Percentiles rank a stretch among this genome's conserved stretches.
Evolutionary conservation across 495 filamentous ascomycete genomes (phyloP).

Genomic region (Podospora conica): DNA sequence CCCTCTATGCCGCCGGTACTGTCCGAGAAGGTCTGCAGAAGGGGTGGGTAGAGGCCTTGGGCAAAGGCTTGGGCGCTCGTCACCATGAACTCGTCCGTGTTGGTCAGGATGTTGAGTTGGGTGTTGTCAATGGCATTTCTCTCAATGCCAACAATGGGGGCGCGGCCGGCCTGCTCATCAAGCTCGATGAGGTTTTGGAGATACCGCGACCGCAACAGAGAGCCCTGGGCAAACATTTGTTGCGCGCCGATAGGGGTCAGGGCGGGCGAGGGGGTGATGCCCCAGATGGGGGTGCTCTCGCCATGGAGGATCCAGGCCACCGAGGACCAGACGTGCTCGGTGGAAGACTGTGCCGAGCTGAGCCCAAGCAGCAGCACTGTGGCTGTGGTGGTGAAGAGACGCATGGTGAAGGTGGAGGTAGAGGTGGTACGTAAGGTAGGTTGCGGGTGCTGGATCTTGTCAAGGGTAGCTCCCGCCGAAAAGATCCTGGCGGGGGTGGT

Average conservation of each 20-base stretch:
- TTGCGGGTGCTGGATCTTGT: not conserved
- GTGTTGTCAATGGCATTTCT: conserved; percentile 32
- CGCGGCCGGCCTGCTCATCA: conserved; percentile 17
- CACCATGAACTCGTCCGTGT: conserved; percentile 27
- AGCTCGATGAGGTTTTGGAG: conserved; percentile 15
- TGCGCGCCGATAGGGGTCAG: conserved; percentile 40
- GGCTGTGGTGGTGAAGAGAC: conserved; percentile 3
- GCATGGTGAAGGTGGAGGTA: conserved; percentile 13
- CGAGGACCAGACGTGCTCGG: conserved; percentile 40
- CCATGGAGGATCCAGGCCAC: conserved; percentile 37
- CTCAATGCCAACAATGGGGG: conserved; percentile 31
- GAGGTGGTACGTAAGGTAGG: too few species aligned
- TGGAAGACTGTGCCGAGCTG: conserved; percentile 23
- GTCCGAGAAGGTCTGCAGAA: conserved; percentile 19
- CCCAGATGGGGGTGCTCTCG: conserved; percentile 33
- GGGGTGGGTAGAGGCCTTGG: conserved; percentile 41
- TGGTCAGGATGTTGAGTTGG: conserved; percentile 32
- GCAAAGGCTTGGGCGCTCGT: conserved; percentile 35
- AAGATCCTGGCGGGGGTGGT: too few species aligned
- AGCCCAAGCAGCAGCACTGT: conserved; percentile 13
- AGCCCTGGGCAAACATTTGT: conserved; percentile 34
- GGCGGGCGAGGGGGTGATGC: not conserved
- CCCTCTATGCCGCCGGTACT: conserved; percentile 27
- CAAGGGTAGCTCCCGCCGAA: not conserved
- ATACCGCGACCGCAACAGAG: conserved; percentile 33